Evolutionary conservation across 768 basidiomycete genomes (phyloP), one percentile per base, ranked within the genome.

Genomic region (Fistulinella prunicolor): DNA sequence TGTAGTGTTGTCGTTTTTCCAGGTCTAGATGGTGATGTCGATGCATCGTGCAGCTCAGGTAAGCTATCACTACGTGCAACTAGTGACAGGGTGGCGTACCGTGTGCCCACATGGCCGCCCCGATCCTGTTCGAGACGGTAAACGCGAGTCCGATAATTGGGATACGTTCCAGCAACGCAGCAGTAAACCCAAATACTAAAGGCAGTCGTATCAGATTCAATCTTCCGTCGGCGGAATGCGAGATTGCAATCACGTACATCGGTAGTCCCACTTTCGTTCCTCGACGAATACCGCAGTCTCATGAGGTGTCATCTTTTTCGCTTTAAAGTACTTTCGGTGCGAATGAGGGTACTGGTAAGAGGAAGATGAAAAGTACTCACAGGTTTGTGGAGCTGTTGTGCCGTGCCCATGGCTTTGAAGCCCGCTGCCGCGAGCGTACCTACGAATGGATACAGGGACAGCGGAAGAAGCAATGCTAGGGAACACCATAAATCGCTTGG

Each of bases 51-150:
- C n/a, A 12, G 28, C 28, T 6, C 28, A 12, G 28, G 12, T 28
- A 28, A 28, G 28, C 28, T 28, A 28, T n/a, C n/a, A 28, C 12
- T 6, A 8, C 26, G 20, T 9, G 34, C 1, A 17, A 46, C 7
- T 4, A 17, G 21, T 5, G 24, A 23, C 1, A 34, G 16, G 34
- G 14, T n/a, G 19, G 58, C 73, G 14, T 47, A 88, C 86, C 88
- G 53, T 85, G 82, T 5, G 89, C 87, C 86, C 92, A 96, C 94
- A 96, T 95, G 1, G 92, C 92, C 3, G 90, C 94, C 6, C 93
- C 93, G 21, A 95, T 79, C 6, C 90, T 77, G 62, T 95, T 94
- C 0, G 90, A 93, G 16, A 95, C 73, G 2, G 84, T 84, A 62
- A 95, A 91, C 9, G 86, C 66, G 5, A 95, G 69, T 0, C 94